Base-by-base conservation (phyloP, 371 early-diverging fungal genomes). In the Mortierella sp. region DNA sequence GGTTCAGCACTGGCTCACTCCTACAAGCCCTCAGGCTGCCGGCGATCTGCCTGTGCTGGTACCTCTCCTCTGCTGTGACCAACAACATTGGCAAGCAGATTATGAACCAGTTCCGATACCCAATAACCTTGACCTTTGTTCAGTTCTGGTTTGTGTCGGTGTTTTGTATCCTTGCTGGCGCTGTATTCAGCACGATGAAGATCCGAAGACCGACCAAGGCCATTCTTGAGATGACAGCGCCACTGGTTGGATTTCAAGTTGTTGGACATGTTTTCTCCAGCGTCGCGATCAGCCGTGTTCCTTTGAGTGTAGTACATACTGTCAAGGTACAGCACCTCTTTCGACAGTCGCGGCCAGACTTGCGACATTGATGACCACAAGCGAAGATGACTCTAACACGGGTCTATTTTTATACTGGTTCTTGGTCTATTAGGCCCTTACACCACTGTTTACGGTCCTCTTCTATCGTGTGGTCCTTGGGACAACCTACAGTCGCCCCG, bases 401-500 rank as follows among this genome's bases (percentile, higher is more conserved):
- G n/a, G n/a, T 45, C 34, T 40, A 41, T 64, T 50, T 50, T 46
- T 44, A 37, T 24, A 16, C 4, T 60, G 27, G 44, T 40, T 24
- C 21, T 56, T 45, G 63, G 10, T 21, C 45, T 19, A 34, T 19
- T 71, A 95, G 94, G 94, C 94, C 7, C 71, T 95, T 6, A 90
- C 95, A 8, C 96, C 96, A 13, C 82, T 96, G 12, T 95, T 96
- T 70, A 95, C 96, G 0, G 94, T 95, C 1, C 45, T 90, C 22
- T 83, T 92, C 25, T 94, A 91, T 68, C 83, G 90, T 25, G 76
- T 93, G 39, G 66, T 91, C 28, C 94, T 88, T 60, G 67, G 81
- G 44, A 88, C 91, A 31, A 68, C 66, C 16, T 94, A 94, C 64
- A 76, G 90, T 8, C 71, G 78, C 3, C 79, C 84, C 37, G 92